These are phyloP conservation scores for Didymella sp. DNA, from an alignment of 2,329 filamentous ascomycete species.

Conservation along the genomic window DNA sequence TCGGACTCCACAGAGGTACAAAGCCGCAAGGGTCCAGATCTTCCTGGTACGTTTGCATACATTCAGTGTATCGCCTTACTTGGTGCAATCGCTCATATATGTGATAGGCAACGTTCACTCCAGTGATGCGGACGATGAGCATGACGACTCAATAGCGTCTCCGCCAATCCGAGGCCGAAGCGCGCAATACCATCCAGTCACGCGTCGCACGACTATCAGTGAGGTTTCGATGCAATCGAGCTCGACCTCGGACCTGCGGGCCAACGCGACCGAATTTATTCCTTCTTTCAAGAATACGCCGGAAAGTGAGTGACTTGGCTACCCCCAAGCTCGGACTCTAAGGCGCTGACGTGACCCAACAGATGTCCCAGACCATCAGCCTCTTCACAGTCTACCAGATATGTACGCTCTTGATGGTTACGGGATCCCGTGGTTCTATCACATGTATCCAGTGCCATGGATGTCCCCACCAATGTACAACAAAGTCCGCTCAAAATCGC, in stretches of 20 bases:
- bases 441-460: slow-evolving; percentile 40
- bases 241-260: slow-evolving; percentile 34
- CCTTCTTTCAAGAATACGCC: slow-evolving; percentile 16
- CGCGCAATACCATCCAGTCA: slow-evolving; percentile 13
- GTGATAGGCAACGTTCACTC: slow-evolving; percentile 9
- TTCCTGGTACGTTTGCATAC: slow-evolving; percentile 25
- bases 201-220: slow-evolving; percentile 14
- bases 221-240: slow-evolving; percentile 27
- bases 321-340: background rate
- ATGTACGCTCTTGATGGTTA: slow-evolving; percentile 33
- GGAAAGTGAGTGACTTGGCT: background rate
- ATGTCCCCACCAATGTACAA: slow-evolving; percentile 24
- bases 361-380: background rate
- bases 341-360: background rate
- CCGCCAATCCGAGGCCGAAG: slow-evolving; percentile 19
- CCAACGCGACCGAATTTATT: slow-evolving; percentile 43
- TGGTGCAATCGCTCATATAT: slow-evolving; percentile 16
- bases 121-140: slow-evolving; percentile 2
- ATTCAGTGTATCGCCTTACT: too few relatives aligned
- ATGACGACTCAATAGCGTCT: background rate
- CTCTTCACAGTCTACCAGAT: slow-evolving; percentile 20
- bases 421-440: slow-evolving; percentile 39
- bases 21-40: slow-evolving; percentile 21
- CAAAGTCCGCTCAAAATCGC: slow-evolving; percentile 28
- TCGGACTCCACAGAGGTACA: slow-evolving; percentile 27